Evolutionary conservation across 2,329 filamentous ascomycete genomes (phyloP).

Genomic region (Fusarium clavum): DNA sequence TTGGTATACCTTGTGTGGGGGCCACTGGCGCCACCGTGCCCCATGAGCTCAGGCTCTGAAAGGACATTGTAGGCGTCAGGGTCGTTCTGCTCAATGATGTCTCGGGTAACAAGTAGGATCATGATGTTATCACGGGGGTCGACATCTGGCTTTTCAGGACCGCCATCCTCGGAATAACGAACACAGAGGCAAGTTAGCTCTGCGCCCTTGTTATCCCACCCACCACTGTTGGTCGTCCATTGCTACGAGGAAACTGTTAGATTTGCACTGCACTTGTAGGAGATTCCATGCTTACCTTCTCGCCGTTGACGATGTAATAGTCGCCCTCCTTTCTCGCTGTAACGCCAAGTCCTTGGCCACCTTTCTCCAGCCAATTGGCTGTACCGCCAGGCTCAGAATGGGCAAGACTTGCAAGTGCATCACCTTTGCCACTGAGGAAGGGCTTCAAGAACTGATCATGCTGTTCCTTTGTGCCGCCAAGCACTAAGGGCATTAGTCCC

Average conservation of each 20-base stretch:
- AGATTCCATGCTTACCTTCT: background rate
- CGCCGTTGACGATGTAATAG: constrained; percentile 3
- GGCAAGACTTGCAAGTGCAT: background rate
- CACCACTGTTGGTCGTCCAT: constrained; percentile 12
- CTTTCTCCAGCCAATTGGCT: constrained; percentile 12
- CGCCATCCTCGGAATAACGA: constrained; percentile 5
- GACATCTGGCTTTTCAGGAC: constrained; percentile 1
- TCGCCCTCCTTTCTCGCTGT: constrained; percentile 4
- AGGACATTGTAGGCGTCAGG: background rate
- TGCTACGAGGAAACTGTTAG: background rate
- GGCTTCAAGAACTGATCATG: constrained; percentile 1
- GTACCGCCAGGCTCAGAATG: constrained; percentile 10
- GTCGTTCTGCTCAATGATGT: background rate
- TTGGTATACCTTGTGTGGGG: constrained; percentile 13
- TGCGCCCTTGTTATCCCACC: constrained; percentile 12
- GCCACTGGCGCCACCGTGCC: background rate
- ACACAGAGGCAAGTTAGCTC: constrained; percentile 7
- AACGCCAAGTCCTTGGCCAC: background rate
- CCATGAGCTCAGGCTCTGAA: constrained; percentile 7
- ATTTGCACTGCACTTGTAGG: background rate
- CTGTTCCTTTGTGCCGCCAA: background rate
- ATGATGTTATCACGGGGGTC: background rate
- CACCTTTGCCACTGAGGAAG: background rate
- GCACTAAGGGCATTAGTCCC: constrained; percentile 6
- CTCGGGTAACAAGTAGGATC: background rate